Evolutionary conservation across 805 yeast genomes (phyloP), one percentile per base, ranked within the genome.

Genomic region (Blastobotrys chiropterorum): DNA sequence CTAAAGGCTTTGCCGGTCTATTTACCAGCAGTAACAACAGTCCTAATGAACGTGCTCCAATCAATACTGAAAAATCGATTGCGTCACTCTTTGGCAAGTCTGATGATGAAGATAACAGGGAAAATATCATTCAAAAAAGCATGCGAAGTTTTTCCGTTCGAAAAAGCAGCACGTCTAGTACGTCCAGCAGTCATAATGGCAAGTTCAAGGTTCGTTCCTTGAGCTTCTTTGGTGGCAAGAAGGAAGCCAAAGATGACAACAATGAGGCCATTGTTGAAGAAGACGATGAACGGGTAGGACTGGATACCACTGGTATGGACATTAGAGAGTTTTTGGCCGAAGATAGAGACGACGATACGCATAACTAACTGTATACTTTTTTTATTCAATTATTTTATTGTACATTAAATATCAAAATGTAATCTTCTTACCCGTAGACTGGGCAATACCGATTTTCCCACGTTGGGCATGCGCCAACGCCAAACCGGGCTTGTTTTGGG

Each of bases 391-490:
- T 43, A 43, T 16, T 8, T 11, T 8, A 16, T 15, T 41, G 21
- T 21, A 16, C 21, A 43, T 43, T 43, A 3, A 17, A 5, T 61
- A 64, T 59, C 83, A 85, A 64, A 88, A 88, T 3, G 79, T 84
- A 41, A 78, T 75, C 67, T 90, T 92, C 70, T 87, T 90, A 67
- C 98, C 98, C n/a, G 83, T 75, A 1, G 97, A 85, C 47, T 87
- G 81, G 26, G 90, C 95, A 64, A 92, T 87, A 3, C 95, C 90
- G 16, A 89, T 88, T 62, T 87, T 84, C 6, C 83, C 95, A 72
- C 98, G 82, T 70, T 80, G 95, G 2, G 98, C 97, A 14, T 75
- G 74, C 1, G 96, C 92, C 60, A 92, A 75, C 0, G 96, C 96
- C 44, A 87, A 79, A 45, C 97, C 90, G 6, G 97, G 67, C 3